Evolutionary conservation across 495 filamentous ascomycete species (phyloP), one percentile per base, ranked within the genome.

Genomic region (Aspergillus cavernicola): DNA sequence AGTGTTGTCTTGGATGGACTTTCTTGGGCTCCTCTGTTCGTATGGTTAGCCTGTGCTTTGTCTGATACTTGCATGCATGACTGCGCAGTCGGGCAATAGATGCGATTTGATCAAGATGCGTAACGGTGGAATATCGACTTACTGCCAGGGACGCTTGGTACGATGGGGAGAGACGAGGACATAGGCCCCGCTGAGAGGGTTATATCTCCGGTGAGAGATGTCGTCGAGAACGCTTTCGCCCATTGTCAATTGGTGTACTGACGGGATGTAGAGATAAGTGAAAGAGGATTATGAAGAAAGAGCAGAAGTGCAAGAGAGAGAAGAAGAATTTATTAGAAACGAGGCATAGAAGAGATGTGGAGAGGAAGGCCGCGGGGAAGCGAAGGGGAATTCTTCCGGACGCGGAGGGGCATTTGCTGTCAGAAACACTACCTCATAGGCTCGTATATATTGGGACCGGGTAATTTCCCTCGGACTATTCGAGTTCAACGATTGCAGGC

Each of bases 131-230:
- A n/a, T n/a, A n/a, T 32, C 13, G 11, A 39, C 90, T 82, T 74
- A 97, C 93, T 97, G 93, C 93, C 93, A 99, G 60, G 93, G 93
- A 52, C 93, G 80, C 80, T 97, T 96, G 53, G 90, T 96, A 47
- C 93, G 77, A 68, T 99, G 93, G 35, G 93, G 93, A 8, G 93
- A 97, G 13, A 97, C 93, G 12, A 99, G 77, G 47, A 99, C 76
- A 84, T 90, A 93, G 28, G 86, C 90, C 23, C 89, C 91, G 35
- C 86, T 84, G 40, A 99, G 73, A 24, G 90, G 91, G 66, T 99
- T 99, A 69, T 85, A 97, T 58, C 93, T 85, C 57, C 95, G 78
- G 66, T 99, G 93, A 26, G 93, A 97, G 62, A 99, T 97, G 66
- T 97, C 92, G 76, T 99, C 82, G 18, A 99, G 87, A 39, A 99